Conservation (phyloP, 2,329 filamentous ascomycete genomes). For the Cercospora brassicicola region DNA sequence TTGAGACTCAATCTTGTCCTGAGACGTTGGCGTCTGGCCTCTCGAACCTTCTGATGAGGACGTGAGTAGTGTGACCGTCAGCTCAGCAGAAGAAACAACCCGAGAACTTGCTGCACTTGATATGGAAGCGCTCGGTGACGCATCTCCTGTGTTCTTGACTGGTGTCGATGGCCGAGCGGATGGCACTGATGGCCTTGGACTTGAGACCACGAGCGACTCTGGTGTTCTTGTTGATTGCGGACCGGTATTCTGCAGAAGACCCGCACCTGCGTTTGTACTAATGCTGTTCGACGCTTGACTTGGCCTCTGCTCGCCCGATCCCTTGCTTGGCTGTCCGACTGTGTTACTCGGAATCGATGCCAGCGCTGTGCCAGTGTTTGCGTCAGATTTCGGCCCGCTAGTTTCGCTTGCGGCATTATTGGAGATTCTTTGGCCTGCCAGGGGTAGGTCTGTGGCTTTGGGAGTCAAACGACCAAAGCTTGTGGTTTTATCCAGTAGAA, state of each 20-base stretch:
- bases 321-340: background rate
- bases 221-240: background rate
- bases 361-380: background rate
- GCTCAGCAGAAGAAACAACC: too few species aligned
- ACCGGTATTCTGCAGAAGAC: background rate
- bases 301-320: background rate
- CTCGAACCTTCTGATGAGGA: too few species aligned
- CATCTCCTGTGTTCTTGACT: background rate
- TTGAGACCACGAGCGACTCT: background rate
- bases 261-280: background rate
- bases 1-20: too few species aligned
- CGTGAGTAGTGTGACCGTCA: too few species aligned
- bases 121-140: background rate
- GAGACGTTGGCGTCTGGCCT: too few species aligned
- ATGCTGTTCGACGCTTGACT: background rate
- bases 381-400: background rate
- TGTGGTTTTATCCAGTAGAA: too few species aligned
- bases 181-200: background rate
- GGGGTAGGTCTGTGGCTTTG: too few species aligned
- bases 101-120: background rate
- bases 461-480: too few species aligned
- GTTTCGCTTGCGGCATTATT: background rate
- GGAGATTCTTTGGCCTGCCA: too few species aligned
- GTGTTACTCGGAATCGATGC: background rate
- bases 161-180: background rate